These are phyloP conservation scores for Pseudopithomyces maydicus DNA, from an alignment of 2,329 filamentous ascomycete species.

Conservation along the genomic window DNA sequence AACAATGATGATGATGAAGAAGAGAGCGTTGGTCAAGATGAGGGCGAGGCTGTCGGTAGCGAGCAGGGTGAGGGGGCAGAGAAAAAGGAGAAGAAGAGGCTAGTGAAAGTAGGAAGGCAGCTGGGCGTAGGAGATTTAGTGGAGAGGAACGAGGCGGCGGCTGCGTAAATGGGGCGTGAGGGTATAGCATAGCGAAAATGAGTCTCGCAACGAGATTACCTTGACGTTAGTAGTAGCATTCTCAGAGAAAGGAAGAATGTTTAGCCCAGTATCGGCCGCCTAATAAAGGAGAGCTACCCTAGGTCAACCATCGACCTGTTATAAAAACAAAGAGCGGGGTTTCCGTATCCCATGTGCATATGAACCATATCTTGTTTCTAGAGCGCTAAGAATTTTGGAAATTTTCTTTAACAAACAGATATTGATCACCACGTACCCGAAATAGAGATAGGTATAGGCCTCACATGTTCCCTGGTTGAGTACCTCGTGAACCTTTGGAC, in stretches of 20 bases:
- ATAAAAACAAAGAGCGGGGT: no score
- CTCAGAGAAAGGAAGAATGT: neutral
- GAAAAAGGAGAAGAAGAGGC: conserved; percentile 54
- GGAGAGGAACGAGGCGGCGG: conserved; percentile 65
- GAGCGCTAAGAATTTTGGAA: no score
- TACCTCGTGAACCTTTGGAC: no score
- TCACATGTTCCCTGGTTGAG: no score
- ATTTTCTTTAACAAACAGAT: no score
- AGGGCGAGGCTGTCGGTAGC: conserved; percentile 40
- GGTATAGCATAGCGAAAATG: neutral
- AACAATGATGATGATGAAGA: conserved; percentile 44
- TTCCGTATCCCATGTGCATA: neutral
- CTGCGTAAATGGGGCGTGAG: conserved; percentile 3
- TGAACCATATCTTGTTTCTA: no score
- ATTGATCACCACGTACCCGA: no score
- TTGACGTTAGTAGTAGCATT: neutral
- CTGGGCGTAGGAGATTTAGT: conserved; percentile 79
- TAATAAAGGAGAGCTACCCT: no score
- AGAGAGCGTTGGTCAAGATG: conserved; percentile 46
- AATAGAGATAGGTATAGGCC: no score
- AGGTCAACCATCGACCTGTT: no score
- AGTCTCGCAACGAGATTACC: neutral
- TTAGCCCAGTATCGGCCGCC: no score
- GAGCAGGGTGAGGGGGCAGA: conserved; percentile 32
- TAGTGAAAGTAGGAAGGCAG: conserved; percentile 79